These are phyloP conservation scores for Aspergillus sparsus DNA, from an alignment of 495 filamentous ascomycete genomes.

Conservation along the genomic window DNA sequence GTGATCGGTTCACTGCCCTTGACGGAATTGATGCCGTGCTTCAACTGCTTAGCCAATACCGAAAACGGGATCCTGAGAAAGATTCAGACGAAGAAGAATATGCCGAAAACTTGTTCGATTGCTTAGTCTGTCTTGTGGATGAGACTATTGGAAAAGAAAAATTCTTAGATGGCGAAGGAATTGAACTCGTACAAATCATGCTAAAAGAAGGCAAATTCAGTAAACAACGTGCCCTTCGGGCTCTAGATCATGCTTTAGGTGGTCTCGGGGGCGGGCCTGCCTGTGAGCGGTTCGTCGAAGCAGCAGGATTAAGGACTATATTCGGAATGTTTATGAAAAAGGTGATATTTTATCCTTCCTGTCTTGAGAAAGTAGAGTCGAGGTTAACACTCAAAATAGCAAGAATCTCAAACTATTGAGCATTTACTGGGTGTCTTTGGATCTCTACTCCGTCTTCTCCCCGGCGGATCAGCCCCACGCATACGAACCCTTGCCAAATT, in stretches of 20 bases:
- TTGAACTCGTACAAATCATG: slow-evolving; percentile 92
- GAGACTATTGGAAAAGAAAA: slow-evolving; percentile 73
- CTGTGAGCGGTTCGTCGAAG: slow-evolving; percentile 76
- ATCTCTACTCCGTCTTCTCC: slow-evolving; percentile 76
- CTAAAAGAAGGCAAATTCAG: slow-evolving; percentile 77
- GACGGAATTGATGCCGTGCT: slow-evolving; percentile 80
- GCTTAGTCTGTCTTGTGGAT: slow-evolving; percentile 76
- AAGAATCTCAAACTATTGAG: slow-evolving; percentile 69
- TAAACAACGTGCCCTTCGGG: slow-evolving; percentile 71
- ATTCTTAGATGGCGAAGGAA: slow-evolving; percentile 87
- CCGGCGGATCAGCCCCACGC: slow-evolving; percentile 73
- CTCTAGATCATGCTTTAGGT: slow-evolving; percentile 80
- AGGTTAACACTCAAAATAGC: slow-evolving; percentile 38
- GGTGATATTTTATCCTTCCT: slow-evolving; percentile 31
- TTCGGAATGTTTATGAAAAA: slow-evolving; percentile 93
- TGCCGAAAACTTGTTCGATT: slow-evolving; percentile 89
- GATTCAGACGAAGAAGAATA: slow-evolving; percentile 92
- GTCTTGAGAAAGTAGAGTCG: not conserved
- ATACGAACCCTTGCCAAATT: slow-evolving; percentile 92
- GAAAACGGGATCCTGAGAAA: slow-evolving; percentile 82
- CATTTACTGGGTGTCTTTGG: slow-evolving; percentile 90
- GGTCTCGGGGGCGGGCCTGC: slow-evolving; percentile 57
- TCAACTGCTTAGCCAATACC: slow-evolving; percentile 84
- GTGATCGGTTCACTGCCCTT: slow-evolving; percentile 60
- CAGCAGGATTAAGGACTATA: slow-evolving; percentile 77